Evolutionary conservation across 2,329 filamentous ascomycete species (phyloP).

Genomic region (Colletotrichum simmondsii): DNA sequence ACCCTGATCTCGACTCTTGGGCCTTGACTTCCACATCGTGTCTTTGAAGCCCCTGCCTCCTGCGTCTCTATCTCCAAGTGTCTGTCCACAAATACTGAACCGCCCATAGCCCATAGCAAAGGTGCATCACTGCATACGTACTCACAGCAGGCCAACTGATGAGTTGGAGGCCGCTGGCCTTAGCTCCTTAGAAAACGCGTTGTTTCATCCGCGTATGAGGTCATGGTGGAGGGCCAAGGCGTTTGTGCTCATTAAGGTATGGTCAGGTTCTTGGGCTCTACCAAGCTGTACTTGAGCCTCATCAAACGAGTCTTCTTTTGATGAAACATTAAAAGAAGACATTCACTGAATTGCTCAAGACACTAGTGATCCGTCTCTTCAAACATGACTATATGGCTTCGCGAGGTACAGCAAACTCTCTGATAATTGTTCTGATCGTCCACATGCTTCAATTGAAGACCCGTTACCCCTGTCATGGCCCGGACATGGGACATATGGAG

Average conservation of each 20-base stretch:
- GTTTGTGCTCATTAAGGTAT: slow-evolving; percentile 1
- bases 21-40: not conserved
- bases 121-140: no score
- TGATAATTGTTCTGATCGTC: not conserved
- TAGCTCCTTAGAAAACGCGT: not conserved
- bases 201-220: slow-evolving; percentile 35
- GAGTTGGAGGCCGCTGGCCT: slow-evolving; percentile 7
- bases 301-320: not conserved
- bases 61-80: not conserved
- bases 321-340: not conserved
- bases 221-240: slow-evolving; percentile 31
- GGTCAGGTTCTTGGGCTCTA: not conserved
- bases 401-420: not conserved
- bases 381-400: not conserved
- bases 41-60: not conserved
- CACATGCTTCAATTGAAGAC: not conserved
- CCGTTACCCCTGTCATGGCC: not conserved
- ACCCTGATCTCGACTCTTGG: not conserved
- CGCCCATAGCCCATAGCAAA: not conserved
- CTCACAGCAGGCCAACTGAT: not conserved
- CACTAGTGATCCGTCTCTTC: no score
- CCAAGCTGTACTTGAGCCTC: slow-evolving; percentile 26
- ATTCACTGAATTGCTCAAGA: not conserved
- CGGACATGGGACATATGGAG: not conserved
- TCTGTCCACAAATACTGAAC: not conserved